Evolutionary conservation across 2,329 filamentous ascomycete genomes (phyloP), one percentile per base, ranked within the genome.

Genomic region (Neopestalotiopsis rosae): DNA sequence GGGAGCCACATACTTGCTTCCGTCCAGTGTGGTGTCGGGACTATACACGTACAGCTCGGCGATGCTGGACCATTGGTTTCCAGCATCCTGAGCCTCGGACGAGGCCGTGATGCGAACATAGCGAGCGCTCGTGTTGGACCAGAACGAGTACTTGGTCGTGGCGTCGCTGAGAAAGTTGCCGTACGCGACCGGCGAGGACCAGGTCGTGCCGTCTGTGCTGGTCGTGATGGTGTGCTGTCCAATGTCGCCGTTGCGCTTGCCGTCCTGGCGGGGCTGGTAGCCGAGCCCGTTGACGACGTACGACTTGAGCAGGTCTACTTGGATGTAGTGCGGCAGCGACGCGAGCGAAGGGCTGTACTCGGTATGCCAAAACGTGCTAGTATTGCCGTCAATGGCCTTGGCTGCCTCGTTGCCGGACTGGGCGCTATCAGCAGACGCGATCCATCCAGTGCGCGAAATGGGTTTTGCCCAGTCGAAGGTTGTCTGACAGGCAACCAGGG

Each of bases 21-120:
- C 67, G 64, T 66, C 52, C 42, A 71, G 70, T 32, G 65, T 71
- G 58, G 68, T 69, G 49, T 75, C 57, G 45, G 75, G 71, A 56
- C 73, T 74, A 62, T 76, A 79, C 28, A 80, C 67, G 34, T 77
- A 76, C 28, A 81, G 69, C 59, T 80, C 78, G 4, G 78, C 73
- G 20, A 78, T 73, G 71, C 77, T 79, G 6, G 77, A 76, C 76
- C 76, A 79, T 12, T 69, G 70, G 38, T 75, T 72, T 30, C 74
- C 74, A 28, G 49, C 52, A 20, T 69, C 68, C n/a, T 74, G 69
- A 10, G 75, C 74, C 68, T 81, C 79, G 14, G 73, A 76, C 14
- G 73, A 67, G 13, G 76, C 78, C 4, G 69, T 71, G 38, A 81
- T 65, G n/a, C 75, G 74, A 13, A 80, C 71, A 62, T 78, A 80